Evolutionary conservation across 2,329 filamentous ascomycete species (phyloP).

Genomic region (Curvularia sp.): DNA sequence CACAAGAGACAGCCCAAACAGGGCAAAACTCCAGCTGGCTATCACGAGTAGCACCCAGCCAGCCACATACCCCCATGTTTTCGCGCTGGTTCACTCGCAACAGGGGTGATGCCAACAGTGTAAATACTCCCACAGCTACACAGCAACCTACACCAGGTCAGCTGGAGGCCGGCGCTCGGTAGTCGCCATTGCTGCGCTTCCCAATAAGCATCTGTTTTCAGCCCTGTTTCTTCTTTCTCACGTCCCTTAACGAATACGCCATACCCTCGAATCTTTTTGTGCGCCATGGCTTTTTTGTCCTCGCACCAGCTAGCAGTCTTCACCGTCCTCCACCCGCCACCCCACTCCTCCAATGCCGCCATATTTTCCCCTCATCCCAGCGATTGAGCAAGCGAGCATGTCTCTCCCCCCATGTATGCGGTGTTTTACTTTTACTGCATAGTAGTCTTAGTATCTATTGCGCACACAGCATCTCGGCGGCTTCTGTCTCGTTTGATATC

Average conservation of each 20-base stretch:
- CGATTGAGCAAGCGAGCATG: not conserved
- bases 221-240: slow-evolving; percentile 1
- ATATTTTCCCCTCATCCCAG: not conserved
- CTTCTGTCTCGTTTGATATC: not conserved
- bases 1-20: slow-evolving; percentile 20
- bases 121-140: slow-evolving; percentile 19
- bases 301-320: not conserved
- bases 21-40: slow-evolving; percentile 31
- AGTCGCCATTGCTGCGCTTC: slow-evolving; percentile 5
- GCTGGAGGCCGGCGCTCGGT: slow-evolving; percentile 48
- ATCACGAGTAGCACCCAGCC: slow-evolving; percentile 27
- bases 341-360: not conserved
- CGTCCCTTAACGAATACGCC: slow-evolving; percentile 13
- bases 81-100: slow-evolving; percentile 41
- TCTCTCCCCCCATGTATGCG: not conserved
- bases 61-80: slow-evolving; percentile 25
- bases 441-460: slow-evolving; percentile 3
- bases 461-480: slow-evolving; percentile 2
- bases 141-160: slow-evolving; percentile 44
- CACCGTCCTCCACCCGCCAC: not conserved
- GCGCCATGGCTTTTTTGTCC: not conserved
- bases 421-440: not conserved
- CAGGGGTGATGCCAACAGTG: slow-evolving; percentile 22
- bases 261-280: slow-evolving; percentile 5
- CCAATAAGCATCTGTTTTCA: not conserved